Evolutionary conservation across 208 protist species (phyloP), one percentile per base, ranked within the genome.

Genomic region (Crithidia acanthocephali): DNA sequence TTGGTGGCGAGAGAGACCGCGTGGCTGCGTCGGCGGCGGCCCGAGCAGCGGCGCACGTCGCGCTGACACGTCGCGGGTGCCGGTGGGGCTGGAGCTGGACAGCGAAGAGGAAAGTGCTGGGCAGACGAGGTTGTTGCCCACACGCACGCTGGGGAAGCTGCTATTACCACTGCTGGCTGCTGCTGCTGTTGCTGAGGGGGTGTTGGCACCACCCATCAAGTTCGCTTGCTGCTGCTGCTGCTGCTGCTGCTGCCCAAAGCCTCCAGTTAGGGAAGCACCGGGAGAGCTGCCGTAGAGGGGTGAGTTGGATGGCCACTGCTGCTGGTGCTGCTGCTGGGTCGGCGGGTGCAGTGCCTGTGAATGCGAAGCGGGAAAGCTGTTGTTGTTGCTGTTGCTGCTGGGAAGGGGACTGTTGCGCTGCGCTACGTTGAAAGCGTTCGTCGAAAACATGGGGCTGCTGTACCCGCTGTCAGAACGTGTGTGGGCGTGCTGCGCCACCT

Each of bases 21-120:
- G 42, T 16, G 62, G 48, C 64, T 35, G 61, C 44, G 25, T 28
- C 25, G 48, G 63, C 45, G 44, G 74, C 0, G 50, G 74, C 9
- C 52, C 52, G 11, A 56, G 55, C 15, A 56, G 68, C 45, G 68
- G 68, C 11, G 68, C 68, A 33, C 69, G 52, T 8, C 40, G 60
- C 1, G 20, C 44, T 0, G 51, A 23, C 2, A 53, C 9, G 23
- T 23, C 23, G 18, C 23, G 18, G 5, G 47, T 58, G 22, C 23
- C 28, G 32, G 20, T 23, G 0, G 62, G 11, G 23, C 20, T 25
- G 27, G 37, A 20, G 20, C 57, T 25, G 27, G 22, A 23, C 8
- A 58, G n/a, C 32, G 32, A 52, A 35, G 58, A 33, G 27, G 57
- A 30, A 1, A 52, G 33, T 15, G 48, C 20, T 20, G 50, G 48